Conservation (phyloP, 331 rosid species). For the Quercus lobata region DNA sequence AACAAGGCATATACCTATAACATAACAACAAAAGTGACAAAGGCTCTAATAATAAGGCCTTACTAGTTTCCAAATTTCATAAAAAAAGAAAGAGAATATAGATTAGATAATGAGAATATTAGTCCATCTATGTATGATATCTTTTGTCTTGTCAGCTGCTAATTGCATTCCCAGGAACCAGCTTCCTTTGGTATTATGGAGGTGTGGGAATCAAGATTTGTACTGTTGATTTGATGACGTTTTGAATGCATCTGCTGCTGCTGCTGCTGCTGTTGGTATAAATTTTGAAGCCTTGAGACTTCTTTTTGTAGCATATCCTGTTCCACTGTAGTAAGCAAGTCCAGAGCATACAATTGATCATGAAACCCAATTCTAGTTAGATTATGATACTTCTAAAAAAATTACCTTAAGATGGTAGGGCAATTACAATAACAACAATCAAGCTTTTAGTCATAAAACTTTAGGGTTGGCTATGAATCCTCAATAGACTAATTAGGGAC, state of each 20-base stretch:
- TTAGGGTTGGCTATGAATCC: no score
- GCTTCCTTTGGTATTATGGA: not conserved
- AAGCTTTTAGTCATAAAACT: no score
- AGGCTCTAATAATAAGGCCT: no score
- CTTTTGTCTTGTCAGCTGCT: not conserved
- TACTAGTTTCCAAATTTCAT: no score
- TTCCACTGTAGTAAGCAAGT: constrained; percentile 17
- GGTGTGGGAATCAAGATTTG: constrained; percentile 9
- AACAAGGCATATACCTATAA: not conserved
- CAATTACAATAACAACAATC: no score
- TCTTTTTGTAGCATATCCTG: constrained; percentile 39
- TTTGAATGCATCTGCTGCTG: constrained; percentile 12
- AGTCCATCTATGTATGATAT: not conserved
- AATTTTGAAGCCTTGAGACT: constrained; percentile 16
- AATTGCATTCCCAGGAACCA: not conserved
- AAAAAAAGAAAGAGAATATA: not conserved
- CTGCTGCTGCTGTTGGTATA: constrained; percentile 23
- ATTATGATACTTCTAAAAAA: not conserved
- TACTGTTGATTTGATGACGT: not conserved
- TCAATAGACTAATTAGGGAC: no score
- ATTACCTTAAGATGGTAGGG: not conserved
- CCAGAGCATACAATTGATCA: not conserved
- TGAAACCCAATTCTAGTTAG: not conserved
- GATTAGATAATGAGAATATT: not conserved
- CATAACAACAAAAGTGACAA: not conserved